These are phyloP conservation scores for Krasilnikovozyma curviuscula DNA, from an alignment of 768 basidiomycete genomes.

Conservation along the genomic window DNA sequence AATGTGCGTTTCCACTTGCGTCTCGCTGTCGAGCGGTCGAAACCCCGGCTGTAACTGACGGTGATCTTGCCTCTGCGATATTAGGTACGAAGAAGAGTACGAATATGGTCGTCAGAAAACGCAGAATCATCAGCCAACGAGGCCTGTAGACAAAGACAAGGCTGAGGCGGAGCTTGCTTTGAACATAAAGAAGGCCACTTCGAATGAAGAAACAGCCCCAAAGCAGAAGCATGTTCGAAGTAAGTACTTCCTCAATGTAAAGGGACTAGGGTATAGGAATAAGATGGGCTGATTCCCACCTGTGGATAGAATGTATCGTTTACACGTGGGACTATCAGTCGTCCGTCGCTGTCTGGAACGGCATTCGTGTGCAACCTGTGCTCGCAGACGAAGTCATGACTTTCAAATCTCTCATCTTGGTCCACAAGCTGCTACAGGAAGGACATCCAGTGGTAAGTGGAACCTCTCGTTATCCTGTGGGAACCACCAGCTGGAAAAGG, in stretches of 20 bases:
- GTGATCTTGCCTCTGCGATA: too few relatives aligned
- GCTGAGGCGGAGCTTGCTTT: constrained; percentile 82
- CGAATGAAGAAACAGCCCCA: constrained; percentile 80
- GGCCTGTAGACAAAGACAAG: constrained; percentile 96
- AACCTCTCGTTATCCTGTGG: background rate
- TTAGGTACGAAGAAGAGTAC: constrained; percentile 13
- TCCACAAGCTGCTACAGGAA: constrained; percentile 95
- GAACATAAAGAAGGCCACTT: constrained; percentile 97
- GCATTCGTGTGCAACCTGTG: constrained; percentile 87
- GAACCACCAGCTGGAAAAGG: background rate
- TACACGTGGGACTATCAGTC: constrained; percentile 99
- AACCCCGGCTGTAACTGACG: too few relatives aligned
- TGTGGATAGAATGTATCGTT: constrained; percentile 75
- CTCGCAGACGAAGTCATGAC: constrained; percentile 93
- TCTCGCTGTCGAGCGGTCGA: too few relatives aligned
- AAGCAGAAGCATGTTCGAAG: constrained; percentile 99
- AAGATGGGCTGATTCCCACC: too few relatives aligned
- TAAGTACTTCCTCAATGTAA: constrained; percentile 36
- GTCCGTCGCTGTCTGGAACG: constrained; percentile 94
- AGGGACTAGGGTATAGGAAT: too few relatives aligned
- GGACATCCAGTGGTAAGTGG: constrained; percentile 71
- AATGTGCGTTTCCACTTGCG: too few relatives aligned
- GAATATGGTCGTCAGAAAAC: constrained; percentile 8
- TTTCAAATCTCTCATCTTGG: constrained; percentile 91
- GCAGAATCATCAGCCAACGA: constrained; percentile 60